phyloP scores from a whole-genome alignment of 2,329 filamentous ascomycete species.

The Cylindrodendrum hubeiense region DNA sequence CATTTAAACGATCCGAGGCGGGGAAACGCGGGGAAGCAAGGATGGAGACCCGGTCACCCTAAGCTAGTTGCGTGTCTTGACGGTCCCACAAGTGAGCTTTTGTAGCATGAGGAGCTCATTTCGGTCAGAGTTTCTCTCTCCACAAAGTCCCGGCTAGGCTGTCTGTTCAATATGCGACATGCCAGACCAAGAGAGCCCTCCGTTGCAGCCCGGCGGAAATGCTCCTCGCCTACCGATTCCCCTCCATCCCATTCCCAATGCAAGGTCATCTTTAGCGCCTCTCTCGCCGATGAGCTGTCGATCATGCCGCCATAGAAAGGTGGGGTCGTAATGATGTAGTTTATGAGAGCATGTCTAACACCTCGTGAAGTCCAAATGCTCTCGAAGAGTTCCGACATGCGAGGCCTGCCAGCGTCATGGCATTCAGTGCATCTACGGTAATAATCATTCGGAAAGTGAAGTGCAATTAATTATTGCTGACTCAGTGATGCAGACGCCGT shows the following conservation, averaged over 20 bases:
- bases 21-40: not conserved
- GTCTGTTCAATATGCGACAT: constrained; percentile 11
- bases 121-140: not conserved
- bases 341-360: not conserved
- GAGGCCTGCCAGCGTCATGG: constrained; percentile 26
- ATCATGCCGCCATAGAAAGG: constrained; percentile 28
- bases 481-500: constrained; percentile 18
- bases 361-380: constrained; percentile 24
- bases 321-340: not conserved
- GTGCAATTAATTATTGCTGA: not conserved
- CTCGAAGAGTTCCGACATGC: constrained; percentile 22
- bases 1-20: not conserved
- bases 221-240: constrained; percentile 13
- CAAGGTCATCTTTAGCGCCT: not conserved
- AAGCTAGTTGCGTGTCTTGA: not conserved
- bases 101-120: not conserved
- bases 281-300: constrained; percentile 27
- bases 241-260: not conserved
- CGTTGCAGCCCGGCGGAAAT: not conserved
- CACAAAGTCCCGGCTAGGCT: not conserved
- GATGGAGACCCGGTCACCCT: not conserved
- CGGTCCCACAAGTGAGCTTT: not conserved
- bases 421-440: constrained; percentile 29
- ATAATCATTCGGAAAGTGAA: too few relatives aligned
- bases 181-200: constrained; percentile 11